Evolutionary conservation across 208 protist genomes (phyloP).

Genomic region (Leishmania mexicana): DNA sequence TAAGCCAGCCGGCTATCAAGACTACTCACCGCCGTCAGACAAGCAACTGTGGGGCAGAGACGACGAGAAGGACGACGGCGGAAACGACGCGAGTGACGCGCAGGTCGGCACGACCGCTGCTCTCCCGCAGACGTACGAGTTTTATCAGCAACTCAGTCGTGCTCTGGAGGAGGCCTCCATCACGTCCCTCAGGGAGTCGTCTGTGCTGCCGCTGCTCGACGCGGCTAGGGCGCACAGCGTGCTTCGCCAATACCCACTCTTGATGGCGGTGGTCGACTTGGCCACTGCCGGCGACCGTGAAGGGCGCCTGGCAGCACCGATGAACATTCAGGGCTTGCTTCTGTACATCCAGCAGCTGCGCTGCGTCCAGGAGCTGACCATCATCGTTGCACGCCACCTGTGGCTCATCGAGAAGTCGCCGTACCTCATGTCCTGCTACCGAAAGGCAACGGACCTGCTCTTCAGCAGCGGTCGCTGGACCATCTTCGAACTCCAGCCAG

Average conservation of each 20-base stretch:
- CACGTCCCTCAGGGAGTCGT: conserved; percentile 33
- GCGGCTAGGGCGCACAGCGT: conserved; percentile 26
- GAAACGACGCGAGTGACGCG: neutral
- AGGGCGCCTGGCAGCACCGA: neutral
- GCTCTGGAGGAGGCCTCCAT: conserved; percentile 55
- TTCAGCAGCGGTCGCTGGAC: conserved; percentile 80
- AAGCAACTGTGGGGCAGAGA: conserved; percentile 29
- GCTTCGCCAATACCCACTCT: conserved; percentile 38
- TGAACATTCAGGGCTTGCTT: conserved; percentile 21
- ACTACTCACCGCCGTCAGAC: conserved; percentile 59
- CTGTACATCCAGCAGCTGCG: conserved; percentile 78
- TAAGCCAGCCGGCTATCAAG: conserved; percentile 67
- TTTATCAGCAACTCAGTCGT: conserved; percentile 75
- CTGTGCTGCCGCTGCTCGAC: conserved; percentile 31
- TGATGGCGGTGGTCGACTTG: conserved; percentile 13
- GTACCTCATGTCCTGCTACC: conserved; percentile 64
- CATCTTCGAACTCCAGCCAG: conserved; percentile 72
- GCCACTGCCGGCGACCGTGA: neutral
- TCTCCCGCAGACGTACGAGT: conserved; percentile 60
- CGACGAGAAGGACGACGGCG: neutral
- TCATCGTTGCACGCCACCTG: conserved; percentile 67
- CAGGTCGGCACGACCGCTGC: neutral
- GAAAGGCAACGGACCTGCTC: conserved; percentile 62
- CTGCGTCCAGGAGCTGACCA: conserved; percentile 65
- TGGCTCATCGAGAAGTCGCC: conserved; percentile 63